phyloP scores from a whole-genome alignment of 2,329 filamentous ascomycete genomes.

The Elsinoe perseae region DNA sequence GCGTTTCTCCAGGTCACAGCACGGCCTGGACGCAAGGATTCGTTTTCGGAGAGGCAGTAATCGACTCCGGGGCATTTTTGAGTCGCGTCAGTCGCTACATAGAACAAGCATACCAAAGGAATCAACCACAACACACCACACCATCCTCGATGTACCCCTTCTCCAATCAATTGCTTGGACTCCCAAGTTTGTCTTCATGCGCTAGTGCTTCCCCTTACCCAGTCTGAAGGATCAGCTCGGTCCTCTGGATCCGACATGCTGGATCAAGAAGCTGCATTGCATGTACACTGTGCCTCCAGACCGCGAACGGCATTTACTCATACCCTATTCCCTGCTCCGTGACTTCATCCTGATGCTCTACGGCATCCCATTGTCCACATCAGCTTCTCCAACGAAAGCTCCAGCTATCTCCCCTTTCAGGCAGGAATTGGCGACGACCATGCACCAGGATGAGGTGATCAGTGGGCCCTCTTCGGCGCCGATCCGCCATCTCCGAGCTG shows the following conservation, averaged over 20 bases:
- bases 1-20: background rate
- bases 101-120: background rate
- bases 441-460: background rate
- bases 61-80: background rate
- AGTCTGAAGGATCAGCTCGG: background rate
- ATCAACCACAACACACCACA: background rate
- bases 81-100: slow-evolving; percentile 13
- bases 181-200: background rate
- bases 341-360: background rate
- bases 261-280: background rate
- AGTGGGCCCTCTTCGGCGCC: background rate
- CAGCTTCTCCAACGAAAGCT: background rate
- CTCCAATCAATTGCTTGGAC: background rate
- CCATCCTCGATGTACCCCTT: background rate
- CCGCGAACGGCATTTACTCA: background rate
- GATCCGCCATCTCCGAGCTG: slow-evolving; percentile 5
- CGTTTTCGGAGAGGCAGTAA: background rate
- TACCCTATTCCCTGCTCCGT: background rate
- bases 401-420: background rate
- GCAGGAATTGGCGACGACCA: slow-evolving; percentile 7
- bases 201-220: slow-evolving; percentile 1
- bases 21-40: background rate
- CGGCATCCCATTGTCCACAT: background rate
- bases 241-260: background rate
- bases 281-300: background rate